A percentile compares a stretch with the other conserved stretches of the same genome.
These are phyloP conservation scores for Aschersonia sp. DNA, from an alignment of 2,329 filamentous ascomycete genomes.

Conservation along the genomic window DNA sequence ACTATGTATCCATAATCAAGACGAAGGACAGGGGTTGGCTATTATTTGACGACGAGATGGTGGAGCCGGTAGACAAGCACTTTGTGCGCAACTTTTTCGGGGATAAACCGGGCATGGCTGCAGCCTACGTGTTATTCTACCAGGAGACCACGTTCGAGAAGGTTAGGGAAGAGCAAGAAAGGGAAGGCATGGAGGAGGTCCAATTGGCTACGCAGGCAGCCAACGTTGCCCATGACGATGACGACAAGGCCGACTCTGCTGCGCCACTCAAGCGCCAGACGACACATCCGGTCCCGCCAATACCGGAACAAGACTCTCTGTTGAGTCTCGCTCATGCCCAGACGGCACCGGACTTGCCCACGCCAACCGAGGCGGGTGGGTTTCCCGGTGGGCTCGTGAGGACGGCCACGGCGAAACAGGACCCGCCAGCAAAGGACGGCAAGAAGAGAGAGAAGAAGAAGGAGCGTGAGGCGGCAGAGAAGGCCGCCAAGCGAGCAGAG, in stretches of 20 bases:
- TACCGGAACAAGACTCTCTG: slow-evolving; percentile 36
- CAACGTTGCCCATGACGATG: slow-evolving; percentile 35
- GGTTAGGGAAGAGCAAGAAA: slow-evolving; percentile 65
- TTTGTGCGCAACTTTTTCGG: slow-evolving; percentile 97
- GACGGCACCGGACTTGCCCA: slow-evolving; percentile 38
- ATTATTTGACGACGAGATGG: slow-evolving; percentile 95
- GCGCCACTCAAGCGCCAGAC: slow-evolving; percentile 32
- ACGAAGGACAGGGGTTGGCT: slow-evolving; percentile 93
- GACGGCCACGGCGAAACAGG: slow-evolving; percentile 12
- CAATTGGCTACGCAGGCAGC: slow-evolving; percentile 41
- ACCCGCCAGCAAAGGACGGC: slow-evolving; percentile 39
- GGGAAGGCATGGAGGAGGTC: slow-evolving; percentile 55
- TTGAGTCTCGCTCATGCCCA: slow-evolving; percentile 49
- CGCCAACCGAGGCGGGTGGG: slow-evolving; percentile 6
- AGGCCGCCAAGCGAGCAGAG: slow-evolving; percentile 38
- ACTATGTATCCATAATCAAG: slow-evolving; percentile 97
- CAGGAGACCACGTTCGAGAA: slow-evolving; percentile 70
- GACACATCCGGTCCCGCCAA: slow-evolving; percentile 31
- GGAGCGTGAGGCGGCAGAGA: slow-evolving; percentile 41
- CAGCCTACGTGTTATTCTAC: slow-evolving; percentile 95
- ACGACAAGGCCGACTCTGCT: slow-evolving; percentile 26
- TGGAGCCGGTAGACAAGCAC: slow-evolving; percentile 92
- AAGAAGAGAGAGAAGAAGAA: slow-evolving; percentile 56
- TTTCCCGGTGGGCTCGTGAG: slow-evolving; percentile 4
- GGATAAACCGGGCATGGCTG: slow-evolving; percentile 79